Conservation (phyloP, 768 basidiomycete genomes). For the Mycena galericulata region DNA sequence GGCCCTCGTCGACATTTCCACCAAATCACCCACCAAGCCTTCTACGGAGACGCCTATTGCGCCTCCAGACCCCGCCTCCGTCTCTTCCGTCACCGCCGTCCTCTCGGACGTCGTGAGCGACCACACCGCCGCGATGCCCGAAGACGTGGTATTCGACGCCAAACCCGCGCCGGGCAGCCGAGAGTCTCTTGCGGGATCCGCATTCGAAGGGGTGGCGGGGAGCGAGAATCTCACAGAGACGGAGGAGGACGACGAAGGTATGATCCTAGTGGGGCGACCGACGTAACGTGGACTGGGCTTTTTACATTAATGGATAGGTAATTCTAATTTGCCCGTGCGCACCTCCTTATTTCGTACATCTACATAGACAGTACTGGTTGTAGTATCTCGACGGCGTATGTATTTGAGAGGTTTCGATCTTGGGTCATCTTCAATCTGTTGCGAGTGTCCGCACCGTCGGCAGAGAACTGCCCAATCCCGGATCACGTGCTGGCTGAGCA, state of each 20-base stretch:
- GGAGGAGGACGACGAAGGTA: conserved; percentile 88
- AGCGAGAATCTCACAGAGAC: conserved; percentile 81
- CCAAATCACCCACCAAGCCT: conserved; percentile 51
- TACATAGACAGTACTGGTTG: too few relatives aligned
- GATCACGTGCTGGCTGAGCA: too few relatives aligned
- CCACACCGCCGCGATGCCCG: conserved; percentile 20
- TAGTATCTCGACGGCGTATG: too few relatives aligned
- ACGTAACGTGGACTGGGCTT: conserved; percentile 24
- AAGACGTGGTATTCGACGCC: conserved; percentile 28
- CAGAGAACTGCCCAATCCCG: too few relatives aligned
- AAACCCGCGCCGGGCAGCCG: conserved; percentile 45
- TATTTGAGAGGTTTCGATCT: too few relatives aligned
- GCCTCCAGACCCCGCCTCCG: conserved; percentile 21
- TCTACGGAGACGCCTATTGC: conserved; percentile 30
- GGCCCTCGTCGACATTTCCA: conserved; percentile 82
- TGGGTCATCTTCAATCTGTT: too few relatives aligned
- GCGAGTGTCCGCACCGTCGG: too few relatives aligned
- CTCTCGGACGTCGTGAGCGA: conserved; percentile 33
- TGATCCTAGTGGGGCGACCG: conserved; percentile 82
- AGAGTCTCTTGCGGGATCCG: conserved; percentile 45
- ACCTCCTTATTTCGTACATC: too few relatives aligned
- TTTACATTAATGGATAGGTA: too few relatives aligned
- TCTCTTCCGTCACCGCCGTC: conserved; percentile 24
- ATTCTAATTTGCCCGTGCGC: too few relatives aligned
- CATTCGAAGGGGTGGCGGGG: conserved; percentile 46